Base-by-base conservation (phyloP, 257 asterid genomes). In the Apocynum venetum region DNA sequence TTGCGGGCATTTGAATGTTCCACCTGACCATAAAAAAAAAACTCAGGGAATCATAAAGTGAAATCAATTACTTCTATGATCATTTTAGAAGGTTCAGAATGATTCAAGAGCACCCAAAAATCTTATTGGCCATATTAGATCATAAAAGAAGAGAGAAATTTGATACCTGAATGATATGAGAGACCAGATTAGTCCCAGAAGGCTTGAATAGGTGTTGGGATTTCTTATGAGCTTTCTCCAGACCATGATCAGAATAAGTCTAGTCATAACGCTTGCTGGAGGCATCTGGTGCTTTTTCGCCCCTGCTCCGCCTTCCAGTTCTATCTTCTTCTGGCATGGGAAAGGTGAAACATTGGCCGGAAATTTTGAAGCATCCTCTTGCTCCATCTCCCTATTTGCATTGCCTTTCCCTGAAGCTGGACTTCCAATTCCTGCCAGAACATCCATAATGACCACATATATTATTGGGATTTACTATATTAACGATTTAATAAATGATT, bases 151-250 rank as follows among this genome's bases (percentile, higher is more conserved):
- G 31, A 25, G 31, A 44, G 14, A 40, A 48, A 44, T 38, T 55
- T 19, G 13, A 70, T 4, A 93, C 98, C 97, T 89, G 91, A 85
- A 94, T 48, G 97, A 94, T 0, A 94, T 72, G 0, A 94, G 91
- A 41, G 98, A 94, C 98, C 98, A 94, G 17, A 88, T 87, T 61
- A 94, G 88, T 48, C 98, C 98, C 14, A 92, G 12, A 66, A 90
- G 88, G 76, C 97, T 94, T 48, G 98, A 89, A 75, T 94, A 94
- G 69, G 97, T 94, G 72, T 94, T 94, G 83, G 98, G 98, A 80
- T 94, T 94, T 82, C 97, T 91, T 55, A 94, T 94, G 60, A 92
- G 91, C 74, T 94, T 94, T 74, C 97, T 89, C 98, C 97, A 94
- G 14, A 94, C 98, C 97, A 94, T 94, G 77, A 94, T 92, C 38